Evolutionary conservation across 2,329 filamentous ascomycete species (phyloP).

Genomic region (Neofusicoccum umdonicola): DNA sequence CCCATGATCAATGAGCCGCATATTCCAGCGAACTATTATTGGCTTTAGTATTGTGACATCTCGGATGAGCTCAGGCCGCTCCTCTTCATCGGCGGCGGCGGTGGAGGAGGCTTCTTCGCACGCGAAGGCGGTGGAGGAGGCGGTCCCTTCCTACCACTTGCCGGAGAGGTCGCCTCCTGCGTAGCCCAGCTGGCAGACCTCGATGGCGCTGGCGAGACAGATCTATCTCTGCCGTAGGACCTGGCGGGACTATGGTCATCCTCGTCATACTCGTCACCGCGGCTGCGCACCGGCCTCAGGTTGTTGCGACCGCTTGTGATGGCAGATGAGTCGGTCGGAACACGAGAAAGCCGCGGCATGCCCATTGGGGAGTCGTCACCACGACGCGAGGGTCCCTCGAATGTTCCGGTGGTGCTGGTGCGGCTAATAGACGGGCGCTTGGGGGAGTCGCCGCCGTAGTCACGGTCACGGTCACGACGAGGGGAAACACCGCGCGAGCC

Average conservation of each 20-base stretch:
- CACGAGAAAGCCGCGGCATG: conserved; percentile 49
- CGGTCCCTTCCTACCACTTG: conserved; percentile 41
- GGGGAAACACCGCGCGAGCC: conserved; percentile 45
- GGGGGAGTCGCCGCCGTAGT: conserved; percentile 24
- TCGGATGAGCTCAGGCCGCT: conserved; percentile 42
- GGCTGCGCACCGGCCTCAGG: conserved; percentile 41
- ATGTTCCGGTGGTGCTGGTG: conserved; percentile 47
- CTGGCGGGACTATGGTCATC: conserved; percentile 30
- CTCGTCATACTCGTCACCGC: conserved; percentile 35
- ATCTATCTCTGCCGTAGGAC: conserved; percentile 37
- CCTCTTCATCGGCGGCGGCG: conserved; percentile 63
- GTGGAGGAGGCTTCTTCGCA: conserved; percentile 64
- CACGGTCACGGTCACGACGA: conserved; percentile 23
- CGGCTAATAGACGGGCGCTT: conserved; percentile 51
- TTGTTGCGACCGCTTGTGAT: conserved; percentile 49
- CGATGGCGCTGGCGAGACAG: conserved; percentile 55
- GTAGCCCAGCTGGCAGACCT: conserved; percentile 49
- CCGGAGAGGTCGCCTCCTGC: conserved; percentile 21
- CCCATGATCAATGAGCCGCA: neutral
- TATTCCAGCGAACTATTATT: neutral
- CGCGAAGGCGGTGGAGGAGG: conserved; percentile 63
- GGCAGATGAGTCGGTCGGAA: conserved; percentile 54
- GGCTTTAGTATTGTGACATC: conserved; percentile 3
- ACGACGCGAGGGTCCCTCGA: conserved; percentile 56
- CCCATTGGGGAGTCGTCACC: conserved; percentile 52